Percentiles rank a stretch among this genome's conserved stretches.
Conservation (phyloP, 1,139 yeast genomes). For the Taiozyma onychis region DNA sequence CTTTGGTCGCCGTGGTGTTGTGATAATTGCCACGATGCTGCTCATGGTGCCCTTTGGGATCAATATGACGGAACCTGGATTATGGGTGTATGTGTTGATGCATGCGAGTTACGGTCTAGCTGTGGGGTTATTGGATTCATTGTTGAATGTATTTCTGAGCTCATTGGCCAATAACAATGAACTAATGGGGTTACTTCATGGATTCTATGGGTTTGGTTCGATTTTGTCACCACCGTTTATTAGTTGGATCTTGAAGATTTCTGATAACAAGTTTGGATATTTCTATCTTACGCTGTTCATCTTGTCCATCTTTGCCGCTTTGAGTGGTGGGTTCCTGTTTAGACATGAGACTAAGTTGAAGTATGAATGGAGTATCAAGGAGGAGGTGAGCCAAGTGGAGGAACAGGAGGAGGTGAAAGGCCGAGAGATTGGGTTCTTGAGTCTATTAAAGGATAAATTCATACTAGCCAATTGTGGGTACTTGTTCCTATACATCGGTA, state of each 20-base stretch:
- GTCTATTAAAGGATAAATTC: conserved; percentile 37
- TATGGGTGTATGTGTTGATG: conserved; percentile 12
- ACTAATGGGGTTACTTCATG: conserved; percentile 60
- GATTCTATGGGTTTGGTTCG: conserved; percentile 65
- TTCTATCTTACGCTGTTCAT: conserved; percentile 10
- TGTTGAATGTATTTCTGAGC: conserved; percentile 56
- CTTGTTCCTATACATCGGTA: conserved; percentile 59
- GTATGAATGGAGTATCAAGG: conserved; percentile 36
- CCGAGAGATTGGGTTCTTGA: conserved; percentile 22
- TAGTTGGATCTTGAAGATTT: conserved; percentile 36
- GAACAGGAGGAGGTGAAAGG: background rate
- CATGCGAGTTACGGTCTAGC: conserved; percentile 50
- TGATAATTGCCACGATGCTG: conserved; percentile 16
- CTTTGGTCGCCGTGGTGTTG: conserved; percentile 26
- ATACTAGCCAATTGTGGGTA: conserved; percentile 44
- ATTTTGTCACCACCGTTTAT: conserved; percentile 58
- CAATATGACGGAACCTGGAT: conserved; percentile 30
- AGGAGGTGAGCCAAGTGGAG: conserved; percentile 13
- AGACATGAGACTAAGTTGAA: conserved; percentile 44
- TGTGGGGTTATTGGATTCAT: conserved; percentile 56
- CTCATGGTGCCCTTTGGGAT: conserved; percentile 15
- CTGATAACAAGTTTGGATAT: conserved; percentile 3
- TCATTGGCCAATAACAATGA: conserved; percentile 52
- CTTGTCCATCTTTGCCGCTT: conserved; percentile 1
- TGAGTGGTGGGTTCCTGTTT: conserved; percentile 30